Evolutionary conservation across 257 asterid species (phyloP), one percentile per base, ranked within the genome.

Genomic region (Nicotiana benthamiana): DNA sequence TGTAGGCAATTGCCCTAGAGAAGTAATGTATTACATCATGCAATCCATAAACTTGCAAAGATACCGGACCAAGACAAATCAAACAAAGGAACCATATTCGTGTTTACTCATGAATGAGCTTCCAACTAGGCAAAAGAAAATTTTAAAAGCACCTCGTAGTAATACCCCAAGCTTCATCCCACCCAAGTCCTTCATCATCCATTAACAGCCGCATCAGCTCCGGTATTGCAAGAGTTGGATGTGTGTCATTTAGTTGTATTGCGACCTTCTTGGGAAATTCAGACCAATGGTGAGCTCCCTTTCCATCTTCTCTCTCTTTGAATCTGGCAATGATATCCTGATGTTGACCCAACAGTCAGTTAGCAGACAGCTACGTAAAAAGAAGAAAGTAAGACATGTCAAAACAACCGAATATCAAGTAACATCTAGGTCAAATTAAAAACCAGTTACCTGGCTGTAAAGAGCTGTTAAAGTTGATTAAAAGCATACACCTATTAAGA

Each of bases 81-180:
- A 78, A 30, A 32, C 78, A 43, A 82, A 80, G 75, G 77, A 80
- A 66, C 63, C 59, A 46, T 22, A 72, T 74, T 13, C 24, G 16
- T 48, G 61, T 74, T 46, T 46, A 74, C 43, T 48, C 43, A 74
- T 15, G 40, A 48, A 54, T 24, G 79, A 74, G 62, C 79, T 48
- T 28, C 79, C 26, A 24, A 48, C 61, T 74, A 74, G 61, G 43
- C 78, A 81, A 85, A 68, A 75, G 52, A 61, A 84, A 57, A 63
- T 32, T 64, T 79, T 54, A 80, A 81, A 75, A 84, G 83, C 75
- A 95, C 99, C 97, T 96, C 62, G 88, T 86, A 80, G 97, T 94
- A 80, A 96, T 89, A 83, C 87, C 92, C 99, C 99, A 96, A 54
- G 99, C 95, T 83, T 96, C 98, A 85, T 94, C 99, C 99, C 99